phyloP scores from a whole-genome alignment of 2,329 filamentous ascomycete genomes.

The Stachybotrys chartarum region DNA sequence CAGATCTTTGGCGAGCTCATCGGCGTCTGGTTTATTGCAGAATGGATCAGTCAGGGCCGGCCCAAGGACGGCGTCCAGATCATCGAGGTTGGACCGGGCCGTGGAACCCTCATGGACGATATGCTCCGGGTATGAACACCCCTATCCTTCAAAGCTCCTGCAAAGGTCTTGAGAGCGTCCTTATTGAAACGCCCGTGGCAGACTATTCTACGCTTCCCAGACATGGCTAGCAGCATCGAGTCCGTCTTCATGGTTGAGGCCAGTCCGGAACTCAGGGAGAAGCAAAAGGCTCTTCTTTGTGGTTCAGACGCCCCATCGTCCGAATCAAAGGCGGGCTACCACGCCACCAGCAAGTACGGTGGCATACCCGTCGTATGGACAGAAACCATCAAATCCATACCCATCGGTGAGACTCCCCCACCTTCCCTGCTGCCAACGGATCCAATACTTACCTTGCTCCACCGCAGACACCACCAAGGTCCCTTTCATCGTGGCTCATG shows the following conservation, averaged over 20 bases:
- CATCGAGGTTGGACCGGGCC: constrained; percentile 88
- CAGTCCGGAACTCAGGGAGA: constrained; percentile 67
- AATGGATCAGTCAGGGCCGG: constrained; percentile 89
- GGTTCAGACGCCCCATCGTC: constrained; percentile 59
- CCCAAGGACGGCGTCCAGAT: constrained; percentile 71
- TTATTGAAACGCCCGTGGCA: constrained; percentile 22
- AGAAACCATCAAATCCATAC: constrained; percentile 79
- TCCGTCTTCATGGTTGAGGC: constrained; percentile 93
- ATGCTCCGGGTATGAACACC: constrained; percentile 65
- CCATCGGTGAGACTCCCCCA: constrained; percentile 44
- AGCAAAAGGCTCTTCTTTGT: constrained; percentile 78
- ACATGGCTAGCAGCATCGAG: constrained; percentile 69
- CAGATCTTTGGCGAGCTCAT: constrained; percentile 94
- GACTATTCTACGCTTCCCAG: constrained; percentile 79
- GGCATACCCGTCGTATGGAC: constrained; percentile 78
- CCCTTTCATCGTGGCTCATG: constrained; percentile 92
- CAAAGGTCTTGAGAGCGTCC: too few relatives aligned
- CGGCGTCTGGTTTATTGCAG: constrained; percentile 89
- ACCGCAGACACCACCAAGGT: constrained; percentile 56
- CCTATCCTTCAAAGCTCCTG: not conserved
- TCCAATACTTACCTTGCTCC: not conserved
- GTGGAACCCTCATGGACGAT: constrained; percentile 96
- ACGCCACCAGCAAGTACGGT: constrained; percentile 69
- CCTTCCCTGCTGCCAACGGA: too few relatives aligned
- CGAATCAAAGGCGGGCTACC: constrained; percentile 66